These are phyloP conservation scores for Aspergillus ustus DNA, from an alignment of 2,329 filamentous ascomycete genomes.

Conservation along the genomic window DNA sequence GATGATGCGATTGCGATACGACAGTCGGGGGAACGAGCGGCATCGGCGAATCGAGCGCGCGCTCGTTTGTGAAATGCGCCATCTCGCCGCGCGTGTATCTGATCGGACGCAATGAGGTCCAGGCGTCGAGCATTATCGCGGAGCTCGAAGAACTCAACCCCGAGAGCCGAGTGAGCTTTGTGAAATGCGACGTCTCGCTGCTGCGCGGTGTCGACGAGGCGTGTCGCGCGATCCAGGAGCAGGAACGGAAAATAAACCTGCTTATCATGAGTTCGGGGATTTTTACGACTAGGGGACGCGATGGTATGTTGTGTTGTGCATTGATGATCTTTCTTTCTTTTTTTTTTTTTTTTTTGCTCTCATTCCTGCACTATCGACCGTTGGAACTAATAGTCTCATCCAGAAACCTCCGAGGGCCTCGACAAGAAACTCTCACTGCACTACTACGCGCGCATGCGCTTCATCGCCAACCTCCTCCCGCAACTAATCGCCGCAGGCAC, in stretches of 20 bases:
- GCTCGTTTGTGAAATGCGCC: conserved; percentile 37
- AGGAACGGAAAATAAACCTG: conserved; percentile 35
- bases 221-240: conserved; percentile 50
- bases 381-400: neutral
- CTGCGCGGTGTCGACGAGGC: conserved; percentile 57
- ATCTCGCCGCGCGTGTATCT: conserved; percentile 56
- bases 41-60: conserved; percentile 15
- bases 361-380: neutral
- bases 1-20: too few species aligned
- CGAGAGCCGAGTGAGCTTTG: conserved; percentile 51
- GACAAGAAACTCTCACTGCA: conserved; percentile 35
- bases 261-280: conserved; percentile 35
- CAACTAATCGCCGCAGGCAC: conserved; percentile 12
- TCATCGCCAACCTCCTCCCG: conserved; percentile 39
- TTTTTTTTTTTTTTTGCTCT: neutral
- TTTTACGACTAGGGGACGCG: neutral
- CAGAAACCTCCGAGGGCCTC: conserved; percentile 40
- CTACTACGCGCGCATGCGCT: conserved; percentile 42
- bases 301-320: conserved; percentile 16
- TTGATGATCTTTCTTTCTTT: neutral
- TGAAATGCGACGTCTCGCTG: conserved; percentile 56
- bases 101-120: conserved; percentile 49
- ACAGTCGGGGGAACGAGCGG: conserved; percentile 25
- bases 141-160: conserved; percentile 53
- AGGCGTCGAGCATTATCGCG: conserved; percentile 45